A percentile compares a stretch with the other conserved stretches of the same genome.
These are phyloP conservation scores for Alternaria panax DNA, from an alignment of 2,329 filamentous ascomycete species.

Conservation along the genomic window DNA sequence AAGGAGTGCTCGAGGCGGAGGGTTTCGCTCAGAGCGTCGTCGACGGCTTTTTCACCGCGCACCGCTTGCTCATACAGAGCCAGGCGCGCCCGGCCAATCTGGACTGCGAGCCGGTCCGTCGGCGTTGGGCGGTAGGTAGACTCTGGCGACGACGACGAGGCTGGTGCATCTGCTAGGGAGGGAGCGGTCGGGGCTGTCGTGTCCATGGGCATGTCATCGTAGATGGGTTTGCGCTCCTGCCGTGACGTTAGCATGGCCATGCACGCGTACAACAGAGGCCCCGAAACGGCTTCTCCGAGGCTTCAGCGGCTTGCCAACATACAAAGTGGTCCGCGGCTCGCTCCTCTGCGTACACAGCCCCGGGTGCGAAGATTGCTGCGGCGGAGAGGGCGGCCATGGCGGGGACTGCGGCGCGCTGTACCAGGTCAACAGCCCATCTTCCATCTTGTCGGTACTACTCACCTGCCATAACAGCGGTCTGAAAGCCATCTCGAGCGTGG, in stretches of 20 bases:
- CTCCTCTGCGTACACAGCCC: constrained; percentile 59
- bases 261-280: background rate
- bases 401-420: constrained; percentile 59
- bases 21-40: constrained; percentile 78
- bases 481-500: constrained; percentile 58
- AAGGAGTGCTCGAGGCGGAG: constrained; percentile 89
- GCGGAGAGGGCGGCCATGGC: constrained; percentile 54
- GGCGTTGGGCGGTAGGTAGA: constrained; percentile 68
- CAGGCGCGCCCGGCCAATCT: constrained; percentile 81
- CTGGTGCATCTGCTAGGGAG: constrained; percentile 38
- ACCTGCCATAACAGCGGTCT: constrained; percentile 62
- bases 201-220: constrained; percentile 67
- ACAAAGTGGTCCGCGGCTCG: constrained; percentile 30
- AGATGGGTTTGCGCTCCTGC: constrained; percentile 70
- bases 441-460: constrained; percentile 25
- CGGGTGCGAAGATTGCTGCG: constrained; percentile 57
- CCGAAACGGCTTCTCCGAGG: background rate
- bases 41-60: constrained; percentile 80
- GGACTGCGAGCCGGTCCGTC: constrained; percentile 84
- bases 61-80: constrained; percentile 80
- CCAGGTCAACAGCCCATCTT: constrained; percentile 14
- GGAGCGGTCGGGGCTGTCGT: constrained; percentile 51
- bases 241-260: background rate
- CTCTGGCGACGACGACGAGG: constrained; percentile 39
- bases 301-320: constrained; percentile 8